Percentiles rank a stretch among this genome's conserved stretches.
Conservation (phyloP, 2,329 filamentous ascomycete species). For the Penicillium sp. region DNA sequence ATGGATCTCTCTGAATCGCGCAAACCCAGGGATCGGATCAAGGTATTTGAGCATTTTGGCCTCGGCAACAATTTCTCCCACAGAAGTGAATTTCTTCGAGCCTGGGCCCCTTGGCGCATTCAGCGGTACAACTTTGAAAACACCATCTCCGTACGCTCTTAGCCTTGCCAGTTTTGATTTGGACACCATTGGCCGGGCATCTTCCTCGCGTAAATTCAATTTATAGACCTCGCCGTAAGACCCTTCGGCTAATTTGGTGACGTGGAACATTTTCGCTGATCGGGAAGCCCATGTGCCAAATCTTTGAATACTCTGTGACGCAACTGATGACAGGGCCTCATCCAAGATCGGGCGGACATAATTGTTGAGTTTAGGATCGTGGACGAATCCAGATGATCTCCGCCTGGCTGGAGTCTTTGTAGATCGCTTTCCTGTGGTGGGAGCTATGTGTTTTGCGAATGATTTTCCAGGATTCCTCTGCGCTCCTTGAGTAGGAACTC, state of each 20-base stretch:
- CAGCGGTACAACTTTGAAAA: conserved; percentile 56
- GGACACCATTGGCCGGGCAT: conserved; percentile 39
- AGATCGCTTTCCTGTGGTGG: not conserved
- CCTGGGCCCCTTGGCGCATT: conserved; percentile 45
- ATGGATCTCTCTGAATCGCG: conserved; percentile 62
- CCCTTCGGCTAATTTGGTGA: conserved; percentile 68
- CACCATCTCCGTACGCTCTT: conserved; percentile 46
- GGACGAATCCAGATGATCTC: conserved; percentile 38
- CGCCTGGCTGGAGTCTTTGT: conserved; percentile 24
- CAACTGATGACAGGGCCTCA: conserved; percentile 41
- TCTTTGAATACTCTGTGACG: conserved; percentile 42
- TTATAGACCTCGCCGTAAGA: conserved; percentile 70
- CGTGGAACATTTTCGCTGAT: conserved; percentile 44
- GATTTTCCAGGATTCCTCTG: not conserved
- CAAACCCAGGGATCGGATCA: conserved; percentile 65
- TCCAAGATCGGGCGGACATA: conserved; percentile 44
- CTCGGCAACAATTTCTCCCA: conserved; percentile 56
- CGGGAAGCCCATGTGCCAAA: conserved; percentile 46
- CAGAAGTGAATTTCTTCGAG: conserved; percentile 48
- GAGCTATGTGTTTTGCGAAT: not conserved
- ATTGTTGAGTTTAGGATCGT: conserved; percentile 36
- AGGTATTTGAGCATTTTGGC: conserved; percentile 61
- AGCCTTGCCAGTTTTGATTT: conserved; percentile 43
- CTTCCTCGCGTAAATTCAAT: conserved; percentile 48
- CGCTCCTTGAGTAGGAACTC: conserved; percentile 19